Conservation (phyloP, 129 eudicot species). For the Artemisia annua region DNA sequence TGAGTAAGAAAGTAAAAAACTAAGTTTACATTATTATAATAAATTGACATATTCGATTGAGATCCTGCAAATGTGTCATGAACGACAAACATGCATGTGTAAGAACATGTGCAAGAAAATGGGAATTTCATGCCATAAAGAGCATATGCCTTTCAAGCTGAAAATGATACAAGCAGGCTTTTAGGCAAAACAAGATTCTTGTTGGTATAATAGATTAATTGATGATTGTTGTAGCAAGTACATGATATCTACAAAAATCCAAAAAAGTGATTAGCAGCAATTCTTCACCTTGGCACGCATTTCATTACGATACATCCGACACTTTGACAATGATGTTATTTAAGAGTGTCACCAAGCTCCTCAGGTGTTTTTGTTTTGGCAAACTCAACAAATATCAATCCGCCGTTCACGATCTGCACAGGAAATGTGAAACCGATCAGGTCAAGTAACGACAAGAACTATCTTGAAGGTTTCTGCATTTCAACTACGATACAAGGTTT, state of each 20-base stretch:
- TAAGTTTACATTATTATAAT: no score
- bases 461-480: conserved; percentile 5
- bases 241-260: no score
- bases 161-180: not conserved
- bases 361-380: conserved; percentile 38
- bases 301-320: not conserved
- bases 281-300: no score
- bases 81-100: not conserved
- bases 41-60: no score
- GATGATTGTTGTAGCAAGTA: no score
- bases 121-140: not conserved
- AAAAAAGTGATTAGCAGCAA: no score
- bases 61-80: not conserved
- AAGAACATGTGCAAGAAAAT: conserved; percentile 4
- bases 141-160: not conserved
- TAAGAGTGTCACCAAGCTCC: not conserved
- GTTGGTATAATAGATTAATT: no score
- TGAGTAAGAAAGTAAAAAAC: no score
- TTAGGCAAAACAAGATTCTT: not conserved
- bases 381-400: conserved; percentile 70
- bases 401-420: conserved; percentile 63
- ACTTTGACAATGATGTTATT: not conserved
- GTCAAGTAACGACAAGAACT: not conserved
- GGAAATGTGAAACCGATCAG: not conserved
- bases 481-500: no score